Evolutionary conservation across 768 basidiomycete species (phyloP), one percentile per base, ranked within the genome.

Genomic region (Coprinopsis cinerea): DNA sequence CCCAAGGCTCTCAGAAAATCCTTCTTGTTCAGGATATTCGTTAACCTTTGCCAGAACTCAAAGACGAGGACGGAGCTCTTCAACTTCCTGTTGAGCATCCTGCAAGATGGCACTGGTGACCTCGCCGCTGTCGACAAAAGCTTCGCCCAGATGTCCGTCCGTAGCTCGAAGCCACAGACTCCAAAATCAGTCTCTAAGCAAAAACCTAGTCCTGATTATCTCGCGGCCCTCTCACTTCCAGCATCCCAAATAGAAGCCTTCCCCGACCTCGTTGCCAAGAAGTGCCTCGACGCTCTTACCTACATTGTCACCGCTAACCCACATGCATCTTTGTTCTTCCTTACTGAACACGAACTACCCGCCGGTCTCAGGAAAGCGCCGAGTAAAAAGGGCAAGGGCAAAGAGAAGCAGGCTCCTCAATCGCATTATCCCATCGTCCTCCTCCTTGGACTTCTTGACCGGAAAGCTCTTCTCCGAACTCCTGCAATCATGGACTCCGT

Each of bases 61-160:
- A 90, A 87, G 60, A 93, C 95, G 0, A 79, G 96, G 17, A 83
- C 81, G 4, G 96, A 99, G 57, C 73, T 98, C 20, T 89, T 99
- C 75, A 96, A 94, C 61, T 78, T 97, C 13, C 79, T 99, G 18
- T 76, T 99, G n/a, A 86, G 81, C 53, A 91, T 98, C 53, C 71
- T 98, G 4, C 93, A 98, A 65, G 96, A 95, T 57, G 95, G 95
- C 13, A 86, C 93, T 2, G 92, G 89, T 15, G 96, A 98, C 64
- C 76, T 95, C 23, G 82, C 85, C 1, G 82, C 88, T 1, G 90
- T 97, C 18, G 96, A 98, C 68, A 89, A 86, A 61, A 92, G 90
- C 61, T 94, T 96, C 65, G 78, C 91, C 2, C 93, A 94, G 62
- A 80, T 94, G 83, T 88, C 88, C 1, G 76, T 94, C 53, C 81